These are phyloP conservation scores for Fraxinus albicans DNA, from an alignment of 305 asterid genomes.

Conservation along the genomic window DNA sequence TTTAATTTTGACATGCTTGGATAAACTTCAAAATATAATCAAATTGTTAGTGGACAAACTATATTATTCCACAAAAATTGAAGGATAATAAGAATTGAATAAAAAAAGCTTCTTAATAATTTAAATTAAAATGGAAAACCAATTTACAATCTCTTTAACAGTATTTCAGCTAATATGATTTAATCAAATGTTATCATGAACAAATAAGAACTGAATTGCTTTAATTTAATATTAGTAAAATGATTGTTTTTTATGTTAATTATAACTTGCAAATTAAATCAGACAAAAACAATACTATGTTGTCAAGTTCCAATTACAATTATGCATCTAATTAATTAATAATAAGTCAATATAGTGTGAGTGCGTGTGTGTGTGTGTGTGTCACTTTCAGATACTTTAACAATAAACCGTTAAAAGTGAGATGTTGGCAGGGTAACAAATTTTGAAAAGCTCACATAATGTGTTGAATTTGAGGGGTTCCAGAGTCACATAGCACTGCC, in stretches of 20 bases:
- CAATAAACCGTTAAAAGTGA: neutral
- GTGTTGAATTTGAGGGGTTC: neutral
- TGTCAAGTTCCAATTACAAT: neutral
- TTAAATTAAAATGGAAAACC: neutral
- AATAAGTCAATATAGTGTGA: neutral
- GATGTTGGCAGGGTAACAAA: neutral
- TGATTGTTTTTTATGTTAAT: neutral
- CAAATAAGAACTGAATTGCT: neutral
- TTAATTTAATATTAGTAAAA: neutral
- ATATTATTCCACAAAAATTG: neutral
- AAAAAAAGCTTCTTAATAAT: no score
- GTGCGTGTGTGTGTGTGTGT: neutral
- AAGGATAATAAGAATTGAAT: neutral
- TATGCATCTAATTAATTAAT: neutral
- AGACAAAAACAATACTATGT: neutral
- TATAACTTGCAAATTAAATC: neutral
- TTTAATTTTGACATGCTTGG: neutral
- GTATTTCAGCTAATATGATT: neutral
- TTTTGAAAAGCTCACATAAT: neutral
- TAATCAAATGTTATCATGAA: neutral
- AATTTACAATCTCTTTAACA: neutral
- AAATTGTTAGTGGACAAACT: neutral
- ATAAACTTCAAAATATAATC: neutral
- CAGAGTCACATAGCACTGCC: neutral
- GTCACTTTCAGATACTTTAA: neutral